A percentile compares a stretch with the other conserved stretches of the same genome.
Evolutionary conservation across 2,329 filamentous ascomycete species (phyloP).

Genomic region (Pestalotiopsis sp.): DNA sequence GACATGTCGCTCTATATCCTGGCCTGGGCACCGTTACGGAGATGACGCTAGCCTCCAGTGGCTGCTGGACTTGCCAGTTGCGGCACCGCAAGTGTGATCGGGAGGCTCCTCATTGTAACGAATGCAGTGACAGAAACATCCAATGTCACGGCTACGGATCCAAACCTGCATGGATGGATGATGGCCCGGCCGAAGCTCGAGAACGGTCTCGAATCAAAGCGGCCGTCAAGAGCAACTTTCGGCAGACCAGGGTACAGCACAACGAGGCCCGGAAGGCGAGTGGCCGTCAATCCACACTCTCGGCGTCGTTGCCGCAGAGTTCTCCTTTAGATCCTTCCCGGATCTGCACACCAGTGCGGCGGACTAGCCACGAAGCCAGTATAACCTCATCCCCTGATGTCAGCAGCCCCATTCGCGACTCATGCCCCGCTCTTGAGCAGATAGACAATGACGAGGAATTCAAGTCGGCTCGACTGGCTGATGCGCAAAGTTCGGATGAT

Average conservation of each 20-base stretch:
- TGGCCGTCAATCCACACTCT: background rate
- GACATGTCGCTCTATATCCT: background rate
- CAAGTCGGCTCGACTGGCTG: background rate
- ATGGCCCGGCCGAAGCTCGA: slow-evolving; percentile 47
- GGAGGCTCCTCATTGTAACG: slow-evolving; percentile 51
- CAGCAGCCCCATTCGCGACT: background rate
- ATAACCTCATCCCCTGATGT: background rate
- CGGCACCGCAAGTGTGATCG: slow-evolving; percentile 66
- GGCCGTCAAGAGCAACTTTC: slow-evolving; percentile 40
- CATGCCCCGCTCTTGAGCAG: background rate
- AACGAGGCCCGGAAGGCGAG: background rate
- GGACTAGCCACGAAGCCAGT: background rate
- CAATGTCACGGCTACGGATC: slow-evolving; percentile 54
- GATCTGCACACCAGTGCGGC: background rate
- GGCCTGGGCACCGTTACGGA: background rate
- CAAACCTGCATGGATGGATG: slow-evolving; percentile 63
- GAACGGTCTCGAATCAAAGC: slow-evolving; percentile 56
- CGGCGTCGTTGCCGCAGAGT: background rate
- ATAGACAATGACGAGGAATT: no score
- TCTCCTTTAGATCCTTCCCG: background rate
- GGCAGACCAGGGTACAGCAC: background rate
- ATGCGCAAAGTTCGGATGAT: background rate
- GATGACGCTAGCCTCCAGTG: background rate
- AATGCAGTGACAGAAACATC: slow-evolving; percentile 57
- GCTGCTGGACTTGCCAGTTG: slow-evolving; percentile 64